These are phyloP conservation scores for Moesziomyces sp. DNA, from an alignment of 1,284 basidiomycete genomes.

Conservation along the genomic window DNA sequence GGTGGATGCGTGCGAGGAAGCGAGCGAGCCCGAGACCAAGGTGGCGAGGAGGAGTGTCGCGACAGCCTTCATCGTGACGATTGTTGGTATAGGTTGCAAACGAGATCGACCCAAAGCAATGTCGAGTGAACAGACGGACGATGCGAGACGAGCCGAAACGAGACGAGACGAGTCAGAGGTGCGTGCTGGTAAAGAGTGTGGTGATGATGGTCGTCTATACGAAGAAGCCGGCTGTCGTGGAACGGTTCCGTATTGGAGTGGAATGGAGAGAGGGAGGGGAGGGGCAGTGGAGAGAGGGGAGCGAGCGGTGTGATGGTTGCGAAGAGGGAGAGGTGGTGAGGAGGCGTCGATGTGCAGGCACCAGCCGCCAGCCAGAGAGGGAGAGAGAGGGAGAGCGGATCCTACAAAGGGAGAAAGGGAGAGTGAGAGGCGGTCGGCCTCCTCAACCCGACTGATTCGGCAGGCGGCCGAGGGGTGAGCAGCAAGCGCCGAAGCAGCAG, in stretches of 20 bases:
- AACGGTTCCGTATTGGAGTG: background rate
- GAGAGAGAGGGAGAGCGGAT: no score
- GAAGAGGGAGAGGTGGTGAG: background rate
- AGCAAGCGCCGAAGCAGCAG: no score
- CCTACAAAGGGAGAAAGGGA: no score
- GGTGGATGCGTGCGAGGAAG: conserved; percentile 23
- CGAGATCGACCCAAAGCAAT: background rate
- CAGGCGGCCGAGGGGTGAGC: no score
- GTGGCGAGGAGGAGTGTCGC: conserved; percentile 29
- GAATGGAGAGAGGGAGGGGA: conserved; percentile 4
- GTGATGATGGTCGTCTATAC: conserved; percentile 3
- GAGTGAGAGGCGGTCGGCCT: no score
- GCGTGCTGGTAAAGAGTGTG: conserved; percentile 26
- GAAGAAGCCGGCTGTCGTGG: background rate
- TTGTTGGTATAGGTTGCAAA: background rate
- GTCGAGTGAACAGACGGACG: conserved; percentile 6
- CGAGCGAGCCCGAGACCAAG: conserved; percentile 32
- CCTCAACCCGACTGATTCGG: no score
- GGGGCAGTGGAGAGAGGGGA: conserved; percentile 1
- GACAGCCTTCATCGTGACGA: conserved; percentile 30
- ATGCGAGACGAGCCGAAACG: conserved; percentile 3
- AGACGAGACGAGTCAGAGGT: background rate
- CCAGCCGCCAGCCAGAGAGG: no score
- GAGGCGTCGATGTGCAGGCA: no score
- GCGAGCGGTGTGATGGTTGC: conserved; percentile 10